Base-by-base conservation (phyloP, 495 filamentous ascomycete genomes). In the Talaromyces borbonicus region DNA sequence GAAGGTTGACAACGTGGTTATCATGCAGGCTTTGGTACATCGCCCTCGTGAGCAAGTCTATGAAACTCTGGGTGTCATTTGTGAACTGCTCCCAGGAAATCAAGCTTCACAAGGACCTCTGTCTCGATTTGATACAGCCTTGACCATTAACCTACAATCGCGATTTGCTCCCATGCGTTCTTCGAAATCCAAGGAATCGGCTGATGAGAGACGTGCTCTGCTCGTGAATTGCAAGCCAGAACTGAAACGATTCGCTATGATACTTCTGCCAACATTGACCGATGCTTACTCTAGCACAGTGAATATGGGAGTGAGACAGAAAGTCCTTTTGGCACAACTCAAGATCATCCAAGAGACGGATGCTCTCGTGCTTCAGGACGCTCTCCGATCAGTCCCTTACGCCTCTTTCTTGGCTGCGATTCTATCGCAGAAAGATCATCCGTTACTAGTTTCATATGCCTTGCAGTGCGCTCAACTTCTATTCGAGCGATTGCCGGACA, bases 271-370 rank as follows among this genome's bases (percentile, higher is more conserved):
- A 4, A 99, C 93, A 12, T 69, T 99, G 29, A 97, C 93, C 14
- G 90, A 99, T 56, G 93, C 90, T 2, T 99, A 92, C 57, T 95
- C 92, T 2, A 97, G 92, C 63, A 99, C 93, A 3, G 90, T 99
- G 47, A 99, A 99, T 58, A 69, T 97, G n/a, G 84, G 74, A 40
- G 93, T 99, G 12, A 87, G 93, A n/a, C 87, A 97, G 55, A 96
- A 93, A 67, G 93, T 97, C 14, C 73, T 99, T 32, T 84, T 80
- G 24, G 92, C 93, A 15, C 93, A 99, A 52, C 70, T 97, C 24
- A 96, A 97, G 67, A 97, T 99, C 89, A 77, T 99, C 9, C 95
- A 89, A n/a, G 94, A 95, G 52, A 57, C 97, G 15, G 90, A 96
- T 54, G 73, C 75, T 8, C 72, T 74, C 27, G 85, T 99, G 35